These are phyloP conservation scores for Globisporangium nunn DNA, from an alignment of 352 stramenopile species.

Conservation along the genomic window DNA sequence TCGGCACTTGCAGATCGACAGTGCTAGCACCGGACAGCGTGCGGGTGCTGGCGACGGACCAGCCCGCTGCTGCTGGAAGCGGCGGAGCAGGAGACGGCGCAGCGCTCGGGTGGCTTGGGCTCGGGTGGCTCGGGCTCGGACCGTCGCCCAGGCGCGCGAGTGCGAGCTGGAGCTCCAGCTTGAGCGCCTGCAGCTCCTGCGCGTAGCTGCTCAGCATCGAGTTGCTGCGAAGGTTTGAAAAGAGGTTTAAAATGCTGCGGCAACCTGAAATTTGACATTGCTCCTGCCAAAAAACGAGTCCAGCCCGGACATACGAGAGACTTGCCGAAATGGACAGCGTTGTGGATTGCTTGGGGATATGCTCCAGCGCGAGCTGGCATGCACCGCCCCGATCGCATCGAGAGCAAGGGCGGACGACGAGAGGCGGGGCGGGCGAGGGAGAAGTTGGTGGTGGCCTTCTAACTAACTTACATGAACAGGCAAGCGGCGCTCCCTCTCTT, in stretches of 20 bases:
- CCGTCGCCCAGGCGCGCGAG: conserved; percentile 27
- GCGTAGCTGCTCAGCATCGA: conserved; percentile 17
- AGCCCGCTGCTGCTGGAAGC: conserved; percentile 1
- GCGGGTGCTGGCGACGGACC: conserved; percentile 4
- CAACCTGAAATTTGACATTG: neutral
- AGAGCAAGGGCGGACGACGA: no score
- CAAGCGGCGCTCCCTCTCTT: neutral
- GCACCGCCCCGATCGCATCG: no score
- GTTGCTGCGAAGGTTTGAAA: neutral
- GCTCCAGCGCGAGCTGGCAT: no score
- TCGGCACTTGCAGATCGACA: no score
- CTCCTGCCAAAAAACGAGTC: no score
- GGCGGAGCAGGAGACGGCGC: neutral
- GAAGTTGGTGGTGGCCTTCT: neutral
- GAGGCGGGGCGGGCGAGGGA: neutral
- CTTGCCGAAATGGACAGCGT: no score
- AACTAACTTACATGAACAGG: conserved; percentile 5
- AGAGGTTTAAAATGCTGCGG: neutral
- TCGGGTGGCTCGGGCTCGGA: neutral
- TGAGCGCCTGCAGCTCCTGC: conserved; percentile 53
- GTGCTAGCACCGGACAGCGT: conserved; percentile 3
- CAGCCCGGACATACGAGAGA: no score
- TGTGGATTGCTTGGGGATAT: no score
- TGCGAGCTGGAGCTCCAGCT: conserved; percentile 46
- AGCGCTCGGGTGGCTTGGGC: neutral